Percentiles rank a stretch among this genome's conserved stretches.
phyloP scores from a whole-genome alignment of 176 grass and related monocot species.

The Alloteropsis semialata region DNA sequence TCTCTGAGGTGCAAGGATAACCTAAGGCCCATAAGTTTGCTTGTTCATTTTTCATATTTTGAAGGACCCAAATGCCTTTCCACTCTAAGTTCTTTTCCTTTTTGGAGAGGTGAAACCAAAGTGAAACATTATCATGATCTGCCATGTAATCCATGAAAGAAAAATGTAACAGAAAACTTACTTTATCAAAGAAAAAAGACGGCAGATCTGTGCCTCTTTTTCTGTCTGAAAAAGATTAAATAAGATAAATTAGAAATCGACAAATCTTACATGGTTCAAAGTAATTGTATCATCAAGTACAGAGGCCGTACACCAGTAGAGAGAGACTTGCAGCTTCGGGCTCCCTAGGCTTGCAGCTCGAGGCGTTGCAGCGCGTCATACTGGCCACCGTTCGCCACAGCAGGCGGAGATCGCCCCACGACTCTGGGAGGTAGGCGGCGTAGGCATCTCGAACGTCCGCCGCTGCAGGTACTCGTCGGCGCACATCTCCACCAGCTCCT shows the following conservation, averaged over 20 bases:
- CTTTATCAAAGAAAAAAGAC: constrained; percentile 69
- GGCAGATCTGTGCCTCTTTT: constrained; percentile 56
- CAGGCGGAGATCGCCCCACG: constrained; percentile 56
- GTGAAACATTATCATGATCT: background rate
- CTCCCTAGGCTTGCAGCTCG: constrained; percentile 19
- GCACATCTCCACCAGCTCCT: constrained; percentile 92
- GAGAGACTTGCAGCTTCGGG: background rate
- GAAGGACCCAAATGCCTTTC: background rate
- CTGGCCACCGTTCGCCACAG: constrained; percentile 61
- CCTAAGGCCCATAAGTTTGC: background rate
- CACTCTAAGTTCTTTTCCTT: too few relatives aligned
- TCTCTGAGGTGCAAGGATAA: background rate
- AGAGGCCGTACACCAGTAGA: constrained; percentile 71
- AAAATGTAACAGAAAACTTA: constrained; percentile 12
- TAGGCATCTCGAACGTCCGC: constrained; percentile 90
- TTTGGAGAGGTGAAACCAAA: background rate
- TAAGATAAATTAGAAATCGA: constrained; percentile 11
- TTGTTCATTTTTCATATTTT: background rate
- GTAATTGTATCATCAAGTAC: constrained; percentile 22
- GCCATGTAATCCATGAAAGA: background rate
- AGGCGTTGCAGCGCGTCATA: constrained; percentile 51
- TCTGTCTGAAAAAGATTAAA: constrained; percentile 59
- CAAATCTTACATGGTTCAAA: constrained; percentile 10
- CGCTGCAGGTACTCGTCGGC: constrained; percentile 88
- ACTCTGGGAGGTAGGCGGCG: constrained; percentile 69